Evolutionary conservation across 495 filamentous ascomycete genomes (phyloP).

Genomic region (Tetracladium setigerum): DNA sequence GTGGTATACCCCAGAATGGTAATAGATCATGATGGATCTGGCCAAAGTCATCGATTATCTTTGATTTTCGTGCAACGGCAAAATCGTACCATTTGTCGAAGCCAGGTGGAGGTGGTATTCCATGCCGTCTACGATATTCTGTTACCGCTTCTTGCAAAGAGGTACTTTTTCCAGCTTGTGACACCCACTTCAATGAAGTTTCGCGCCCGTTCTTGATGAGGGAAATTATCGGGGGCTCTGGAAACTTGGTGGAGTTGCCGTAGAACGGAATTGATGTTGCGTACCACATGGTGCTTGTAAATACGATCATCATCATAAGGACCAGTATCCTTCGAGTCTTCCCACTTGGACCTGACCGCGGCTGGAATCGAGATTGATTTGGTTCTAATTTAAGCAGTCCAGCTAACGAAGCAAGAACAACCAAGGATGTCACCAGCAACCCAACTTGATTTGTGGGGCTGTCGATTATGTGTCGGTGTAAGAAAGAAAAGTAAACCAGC

Average conservation of each 20-base stretch:
- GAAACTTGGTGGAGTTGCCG: not conserved
- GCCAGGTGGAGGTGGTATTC: constrained; percentile 49
- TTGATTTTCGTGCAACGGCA: constrained; percentile 51
- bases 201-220: constrained; percentile 43
- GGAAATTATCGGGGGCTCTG: constrained; percentile 40
- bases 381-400: not conserved
- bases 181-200: constrained; percentile 35
- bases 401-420: not conserved
- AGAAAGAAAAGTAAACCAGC: constrained; percentile 1
- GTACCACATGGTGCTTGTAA: not conserved
- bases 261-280: not conserved
- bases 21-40: constrained; percentile 61
- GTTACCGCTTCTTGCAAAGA: constrained; percentile 44
- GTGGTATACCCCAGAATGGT: constrained; percentile 66
- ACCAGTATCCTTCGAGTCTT: not conserved
- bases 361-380: not conserved
- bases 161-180: constrained; percentile 38
- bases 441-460: not conserved
- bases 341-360: not conserved
- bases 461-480: not conserved
- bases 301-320: not conserved
- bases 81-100: constrained; percentile 74
- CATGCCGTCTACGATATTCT: constrained; percentile 51
- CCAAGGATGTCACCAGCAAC: not conserved
- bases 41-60: constrained; percentile 70